Evolutionary conservation across 176 grass and related monocot genomes (phyloP).

Genomic region (Avena atlantica): DNA sequence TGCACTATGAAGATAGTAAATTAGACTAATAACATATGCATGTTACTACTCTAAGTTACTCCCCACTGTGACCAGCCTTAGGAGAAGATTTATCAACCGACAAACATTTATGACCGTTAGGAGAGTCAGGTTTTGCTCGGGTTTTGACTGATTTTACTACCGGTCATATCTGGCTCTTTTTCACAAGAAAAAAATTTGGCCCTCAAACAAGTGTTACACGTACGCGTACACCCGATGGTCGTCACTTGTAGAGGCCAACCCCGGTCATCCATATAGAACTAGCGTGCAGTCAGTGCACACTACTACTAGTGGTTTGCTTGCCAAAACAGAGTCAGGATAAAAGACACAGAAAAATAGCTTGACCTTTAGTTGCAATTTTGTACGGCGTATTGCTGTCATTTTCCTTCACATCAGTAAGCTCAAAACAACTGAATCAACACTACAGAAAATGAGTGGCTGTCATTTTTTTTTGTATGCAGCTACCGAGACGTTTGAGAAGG

Average conservation of each 20-base stretch:
- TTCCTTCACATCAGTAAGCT: slow-evolving; percentile 3
- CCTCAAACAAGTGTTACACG: neutral
- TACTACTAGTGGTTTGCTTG: neutral
- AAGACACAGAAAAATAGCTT: neutral
- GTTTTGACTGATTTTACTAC: neutral
- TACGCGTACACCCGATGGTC: no score
- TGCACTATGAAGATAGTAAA: no score
- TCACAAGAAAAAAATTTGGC: neutral
- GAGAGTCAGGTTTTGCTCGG: neutral
- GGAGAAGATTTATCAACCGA: neutral
- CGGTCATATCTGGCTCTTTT: neutral
- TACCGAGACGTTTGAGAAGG: slow-evolving; percentile 56
- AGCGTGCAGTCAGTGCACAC: no score
- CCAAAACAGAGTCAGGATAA: neutral
- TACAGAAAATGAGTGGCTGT: neutral
- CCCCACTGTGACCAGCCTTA: no score
- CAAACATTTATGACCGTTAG: neutral
- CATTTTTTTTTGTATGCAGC: slow-evolving; percentile 27
- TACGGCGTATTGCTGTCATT: neutral
- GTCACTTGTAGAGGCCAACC: neutral
- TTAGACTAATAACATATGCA: no score
- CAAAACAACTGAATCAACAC: neutral
- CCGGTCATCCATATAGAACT: no score
- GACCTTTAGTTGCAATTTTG: neutral
- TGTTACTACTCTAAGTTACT: no score